These are phyloP conservation scores for Fusarium sp. DNA, from an alignment of 2,329 filamentous ascomycete genomes.

Conservation along the genomic window DNA sequence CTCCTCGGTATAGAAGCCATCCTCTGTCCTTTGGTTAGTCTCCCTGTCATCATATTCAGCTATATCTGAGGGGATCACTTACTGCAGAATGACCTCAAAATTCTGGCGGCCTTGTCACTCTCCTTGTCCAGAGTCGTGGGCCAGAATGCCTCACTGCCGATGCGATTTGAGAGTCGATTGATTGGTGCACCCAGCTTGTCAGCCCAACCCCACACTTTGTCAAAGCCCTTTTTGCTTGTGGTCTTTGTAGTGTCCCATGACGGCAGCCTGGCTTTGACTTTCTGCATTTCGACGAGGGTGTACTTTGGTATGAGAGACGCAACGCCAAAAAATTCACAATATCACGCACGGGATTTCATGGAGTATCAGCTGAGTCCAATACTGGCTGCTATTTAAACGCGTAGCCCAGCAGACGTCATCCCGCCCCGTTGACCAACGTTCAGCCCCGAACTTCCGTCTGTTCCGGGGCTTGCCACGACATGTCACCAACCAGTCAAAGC, in stretches of 20 bases:
- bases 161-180: conserved; percentile 81
- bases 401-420: conserved; percentile 20
- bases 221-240: conserved; percentile 73
- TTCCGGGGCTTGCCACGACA: conserved; percentile 9
- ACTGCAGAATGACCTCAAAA: conserved; percentile 87
- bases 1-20: conserved; percentile 61
- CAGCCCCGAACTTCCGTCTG: conserved; percentile 1
- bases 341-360: neutral
- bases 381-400: neutral
- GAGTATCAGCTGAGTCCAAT: neutral
- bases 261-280: conserved; percentile 48
- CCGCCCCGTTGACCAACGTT: neutral
- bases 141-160: conserved; percentile 86
- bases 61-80: conserved; percentile 44
- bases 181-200: conserved; percentile 73
- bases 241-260: conserved; percentile 67
- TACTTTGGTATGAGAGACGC: fast-evolving
- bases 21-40: conserved; percentile 50
- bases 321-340: neutral
- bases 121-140: conserved; percentile 87
- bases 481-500: neutral
- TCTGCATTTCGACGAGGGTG: conserved; percentile 46
- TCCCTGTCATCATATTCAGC: fast-evolving
- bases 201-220: conserved; percentile 71
- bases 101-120: conserved; percentile 87